phyloP scores from a whole-genome alignment of 495 filamentous ascomycete genomes.

The Penicillium malachiteum region DNA sequence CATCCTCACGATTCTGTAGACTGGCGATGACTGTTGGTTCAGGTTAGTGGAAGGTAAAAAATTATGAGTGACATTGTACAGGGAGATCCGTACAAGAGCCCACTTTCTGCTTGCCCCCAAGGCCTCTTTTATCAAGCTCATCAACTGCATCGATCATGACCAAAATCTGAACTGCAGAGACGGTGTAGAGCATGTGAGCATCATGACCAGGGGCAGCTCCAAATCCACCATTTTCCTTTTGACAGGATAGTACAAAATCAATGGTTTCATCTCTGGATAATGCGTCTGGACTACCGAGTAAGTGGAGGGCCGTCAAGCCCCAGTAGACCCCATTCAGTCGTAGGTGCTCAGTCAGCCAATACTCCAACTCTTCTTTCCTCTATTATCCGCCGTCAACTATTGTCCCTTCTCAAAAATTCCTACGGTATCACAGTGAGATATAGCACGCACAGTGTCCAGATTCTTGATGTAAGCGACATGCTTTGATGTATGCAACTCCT shows the following conservation, averaged over 20 bases:
- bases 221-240: constrained; percentile 84
- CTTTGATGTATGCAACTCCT: constrained; percentile 63
- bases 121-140: constrained; percentile 66
- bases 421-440: constrained; percentile 15
- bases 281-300: constrained; percentile 76
- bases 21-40: constrained; percentile 66
- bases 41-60: constrained; percentile 15
- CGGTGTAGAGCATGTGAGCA: constrained; percentile 91
- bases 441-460: constrained; percentile 71
- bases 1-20: constrained; percentile 76
- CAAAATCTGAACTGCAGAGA: constrained; percentile 89
- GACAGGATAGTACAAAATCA: constrained; percentile 88
- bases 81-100: constrained; percentile 61
- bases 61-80: constrained; percentile 9
- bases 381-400: constrained; percentile 45
- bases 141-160: constrained; percentile 80
- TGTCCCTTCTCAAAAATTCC: constrained; percentile 4
- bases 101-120: constrained; percentile 66
- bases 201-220: constrained; percentile 93
- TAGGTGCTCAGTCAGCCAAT: constrained; percentile 95
- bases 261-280: constrained; percentile 80
- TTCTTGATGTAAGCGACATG: constrained; percentile 94
- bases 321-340: constrained; percentile 95
- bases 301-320: constrained; percentile 85
- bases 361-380: constrained; percentile 90